These are phyloP conservation scores for Hypoxylon sp. DNA, from an alignment of 2,329 filamentous ascomycete genomes.

Conservation along the genomic window DNA sequence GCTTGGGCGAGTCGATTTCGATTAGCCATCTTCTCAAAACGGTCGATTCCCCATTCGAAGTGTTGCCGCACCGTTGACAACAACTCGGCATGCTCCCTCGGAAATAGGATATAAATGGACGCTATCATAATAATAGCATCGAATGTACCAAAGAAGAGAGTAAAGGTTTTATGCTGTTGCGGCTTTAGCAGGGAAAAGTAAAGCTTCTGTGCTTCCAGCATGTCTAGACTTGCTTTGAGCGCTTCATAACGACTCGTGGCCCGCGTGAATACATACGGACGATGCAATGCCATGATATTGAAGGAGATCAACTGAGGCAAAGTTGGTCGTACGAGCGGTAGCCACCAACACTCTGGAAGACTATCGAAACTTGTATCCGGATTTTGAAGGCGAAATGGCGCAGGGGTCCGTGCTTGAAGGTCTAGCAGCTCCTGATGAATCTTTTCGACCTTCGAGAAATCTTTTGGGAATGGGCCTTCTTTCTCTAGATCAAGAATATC, in stretches of 20 bases:
- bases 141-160: slow-evolving; percentile 70
- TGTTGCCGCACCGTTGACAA: slow-evolving; percentile 60
- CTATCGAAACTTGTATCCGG: slow-evolving; percentile 66
- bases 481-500: slow-evolving; percentile 65
- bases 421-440: slow-evolving; percentile 61
- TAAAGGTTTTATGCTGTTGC: slow-evolving; percentile 63
- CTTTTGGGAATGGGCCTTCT: slow-evolving; percentile 62
- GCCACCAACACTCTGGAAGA: slow-evolving; percentile 62
- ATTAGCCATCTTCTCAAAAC: slow-evolving; percentile 64
- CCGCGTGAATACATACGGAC: slow-evolving; percentile 69
- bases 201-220: slow-evolving; percentile 62
- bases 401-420: slow-evolving; percentile 58
- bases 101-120: slow-evolving; percentile 68
- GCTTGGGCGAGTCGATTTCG: slow-evolving; percentile 63
- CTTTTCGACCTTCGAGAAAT: slow-evolving; percentile 62
- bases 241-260: slow-evolving; percentile 62
- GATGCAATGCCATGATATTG: slow-evolving; percentile 66
- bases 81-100: slow-evolving; percentile 61
- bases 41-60: slow-evolving; percentile 66
- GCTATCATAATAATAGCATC: slow-evolving; percentile 70
- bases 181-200: slow-evolving; percentile 59
- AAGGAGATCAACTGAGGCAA: slow-evolving; percentile 61
- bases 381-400: slow-evolving; percentile 62
- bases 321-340: slow-evolving; percentile 56
- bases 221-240: slow-evolving; percentile 62